phyloP scores from a whole-genome alignment of 2,329 filamentous ascomycete species.

The Paracorniculantispora psalliotae region DNA sequence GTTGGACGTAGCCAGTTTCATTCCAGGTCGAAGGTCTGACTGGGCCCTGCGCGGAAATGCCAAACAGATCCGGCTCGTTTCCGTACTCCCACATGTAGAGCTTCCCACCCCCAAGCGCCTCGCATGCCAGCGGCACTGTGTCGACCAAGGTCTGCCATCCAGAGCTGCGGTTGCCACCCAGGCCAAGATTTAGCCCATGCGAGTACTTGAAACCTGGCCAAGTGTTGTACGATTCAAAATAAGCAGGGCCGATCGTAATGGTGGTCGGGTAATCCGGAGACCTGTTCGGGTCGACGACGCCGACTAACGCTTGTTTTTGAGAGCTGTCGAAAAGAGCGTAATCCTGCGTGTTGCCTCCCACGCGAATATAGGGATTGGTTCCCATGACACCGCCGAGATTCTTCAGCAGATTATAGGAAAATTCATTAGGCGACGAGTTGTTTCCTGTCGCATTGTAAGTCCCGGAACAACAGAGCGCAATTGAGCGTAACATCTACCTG shows the following conservation, averaged over 20 bases:
- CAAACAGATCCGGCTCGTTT: conserved; percentile 44
- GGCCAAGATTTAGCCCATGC: conserved; percentile 57
- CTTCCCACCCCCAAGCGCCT: conserved; percentile 45
- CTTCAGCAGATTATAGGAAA: conserved; percentile 55
- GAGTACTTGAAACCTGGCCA: conserved; percentile 51
- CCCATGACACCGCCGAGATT: conserved; percentile 51
- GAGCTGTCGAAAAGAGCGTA: conserved; percentile 55
- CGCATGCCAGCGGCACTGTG: conserved; percentile 53
- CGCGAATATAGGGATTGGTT: conserved; percentile 54
- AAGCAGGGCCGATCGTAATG: conserved; percentile 54
- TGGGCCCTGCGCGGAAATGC: conserved; percentile 44
- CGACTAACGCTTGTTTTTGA: conserved; percentile 46
- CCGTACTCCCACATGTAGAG: conserved; percentile 58
- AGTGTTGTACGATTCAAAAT: conserved; percentile 57
- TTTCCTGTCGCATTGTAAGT: conserved; percentile 36
- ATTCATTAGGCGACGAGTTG: conserved; percentile 49
- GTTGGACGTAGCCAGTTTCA: conserved; percentile 49
- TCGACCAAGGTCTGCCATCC: conserved; percentile 48
- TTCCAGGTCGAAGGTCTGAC: conserved; percentile 49
- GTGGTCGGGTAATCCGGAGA: conserved; percentile 57
- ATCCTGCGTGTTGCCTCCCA: conserved; percentile 63
- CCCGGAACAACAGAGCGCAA: neutral
- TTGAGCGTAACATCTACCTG: conserved; percentile 27
- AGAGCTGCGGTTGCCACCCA: conserved; percentile 45
- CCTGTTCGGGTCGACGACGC: conserved; percentile 43